Base-by-base conservation (phyloP, 208 protist species). In the Trypanosoma boissoni region DNA sequence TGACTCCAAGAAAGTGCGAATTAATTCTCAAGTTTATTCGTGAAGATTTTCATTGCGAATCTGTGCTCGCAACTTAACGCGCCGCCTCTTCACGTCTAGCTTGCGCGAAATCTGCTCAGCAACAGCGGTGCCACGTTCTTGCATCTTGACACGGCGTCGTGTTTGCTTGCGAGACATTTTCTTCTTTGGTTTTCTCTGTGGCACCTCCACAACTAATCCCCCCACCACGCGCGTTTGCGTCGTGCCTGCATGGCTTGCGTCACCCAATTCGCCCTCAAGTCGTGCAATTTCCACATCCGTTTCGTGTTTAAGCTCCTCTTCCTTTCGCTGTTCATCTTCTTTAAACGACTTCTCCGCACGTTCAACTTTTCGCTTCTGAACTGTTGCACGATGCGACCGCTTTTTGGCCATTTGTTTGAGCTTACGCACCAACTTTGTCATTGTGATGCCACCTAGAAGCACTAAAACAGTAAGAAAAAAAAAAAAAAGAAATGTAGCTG, bases 361-460 rank as follows among this genome's bases (percentile, higher is more conserved):
- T 57, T 90, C 76, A 5, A 75, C 58, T 65, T 88, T 90, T 27
- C 85, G 74, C 66, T 92, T 92, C 72, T 89, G 83, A n/a, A 95
- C 88, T n/a, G 79, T 77, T 42, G 89, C 91, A 28, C 83, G 76
- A 49, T 92, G 88, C 8, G 88, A 70, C 37, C 85, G 73, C 72
- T 91, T 92, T 68, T 92, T 92, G 14, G 78, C 85, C 83, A 89
- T 85, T 68, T 92, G 85, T 72, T 95, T 92, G 58, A 95, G 72
- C 73, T 95, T 95, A 16, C 85, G 74, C 20, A 91, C 79, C 6
- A 95, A 59, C 58, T 95, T 95, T 24, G 88, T 95, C 88, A 95
- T 94, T 20, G 24, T 48, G 3, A 29, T 12, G 34, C 6, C 8
- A 6, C 12, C 34, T 39, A n/a, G 18, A 48, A 64, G 31, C 1